phyloP scores from a whole-genome alignment of 225 moss, liverwort and hornwort species.

The Lunularia cruciata region DNA sequence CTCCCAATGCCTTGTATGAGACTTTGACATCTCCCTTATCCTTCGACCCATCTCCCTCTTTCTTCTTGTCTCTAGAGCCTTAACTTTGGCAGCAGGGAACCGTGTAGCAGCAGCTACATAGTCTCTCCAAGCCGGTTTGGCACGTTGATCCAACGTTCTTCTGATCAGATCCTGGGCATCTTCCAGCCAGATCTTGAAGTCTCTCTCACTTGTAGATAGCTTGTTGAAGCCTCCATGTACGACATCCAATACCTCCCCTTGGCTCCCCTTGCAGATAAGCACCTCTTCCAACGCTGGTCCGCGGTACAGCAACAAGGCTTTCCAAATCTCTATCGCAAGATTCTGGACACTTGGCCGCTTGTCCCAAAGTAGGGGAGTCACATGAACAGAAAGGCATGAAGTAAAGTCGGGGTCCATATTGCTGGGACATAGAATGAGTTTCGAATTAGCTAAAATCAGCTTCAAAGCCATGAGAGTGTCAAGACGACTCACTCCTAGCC shows the following conservation, averaged over 20 bases:
- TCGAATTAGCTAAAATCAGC: conserved; percentile 76
- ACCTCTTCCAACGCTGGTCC: conserved; percentile 77
- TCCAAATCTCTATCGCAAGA: conserved; percentile 84
- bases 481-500: conserved; percentile 51
- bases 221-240: conserved; percentile 85
- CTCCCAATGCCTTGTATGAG: conserved; percentile 64
- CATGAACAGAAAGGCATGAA: conserved; percentile 67
- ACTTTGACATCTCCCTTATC: conserved; percentile 57
- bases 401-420: conserved; percentile 77
- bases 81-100: conserved; percentile 71
- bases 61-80: conserved; percentile 72
- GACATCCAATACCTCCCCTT: conserved; percentile 71
- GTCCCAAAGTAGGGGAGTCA: conserved; percentile 73
- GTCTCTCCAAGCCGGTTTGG: conserved; percentile 67
- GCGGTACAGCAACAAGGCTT: conserved; percentile 67
- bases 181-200: conserved; percentile 74
- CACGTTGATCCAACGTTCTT: conserved; percentile 68
- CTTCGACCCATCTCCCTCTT: conserved; percentile 88
- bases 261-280: conserved; percentile 68
- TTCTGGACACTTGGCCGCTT: conserved; percentile 51
- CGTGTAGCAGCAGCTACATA: conserved; percentile 73
- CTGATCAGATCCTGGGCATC: conserved; percentile 49
- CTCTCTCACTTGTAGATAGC: conserved; percentile 50
- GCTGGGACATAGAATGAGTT: conserved; percentile 78
- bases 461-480: conserved; percentile 72